These are phyloP conservation scores for Wickerhamomyces ciferrii DNA, from an alignment of 805 yeast species.

Conservation along the genomic window DNA sequence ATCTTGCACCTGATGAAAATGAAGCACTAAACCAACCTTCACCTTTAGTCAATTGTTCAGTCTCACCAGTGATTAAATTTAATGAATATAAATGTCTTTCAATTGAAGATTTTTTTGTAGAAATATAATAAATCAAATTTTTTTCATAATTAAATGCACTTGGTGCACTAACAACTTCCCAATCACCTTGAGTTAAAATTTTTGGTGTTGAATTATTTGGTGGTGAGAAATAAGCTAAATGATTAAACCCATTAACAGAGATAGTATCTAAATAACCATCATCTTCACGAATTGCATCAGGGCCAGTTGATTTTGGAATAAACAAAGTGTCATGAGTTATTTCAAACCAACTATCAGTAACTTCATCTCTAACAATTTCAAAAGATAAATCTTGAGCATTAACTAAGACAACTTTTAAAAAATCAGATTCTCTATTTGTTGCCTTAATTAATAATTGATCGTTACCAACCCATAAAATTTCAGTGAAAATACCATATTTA, in stretches of 20 bases:
- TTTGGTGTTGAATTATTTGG: constrained; percentile 48
- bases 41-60: constrained; percentile 27
- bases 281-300: constrained; percentile 29
- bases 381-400: constrained; percentile 35
- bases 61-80: constrained; percentile 40
- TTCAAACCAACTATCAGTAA: constrained; percentile 67
- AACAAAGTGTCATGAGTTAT: constrained; percentile 57
- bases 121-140: constrained; percentile 52
- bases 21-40: constrained; percentile 68
- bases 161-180: constrained; percentile 87
- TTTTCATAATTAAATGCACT: constrained; percentile 51
- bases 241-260: constrained; percentile 57
- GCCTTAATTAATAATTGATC: constrained; percentile 46
- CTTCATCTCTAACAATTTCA: constrained; percentile 41
- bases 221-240: constrained; percentile 81
- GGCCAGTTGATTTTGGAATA: constrained; percentile 57
- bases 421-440: constrained; percentile 63
- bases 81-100: constrained; percentile 83
- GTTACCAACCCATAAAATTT: constrained; percentile 66
- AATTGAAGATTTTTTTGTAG: constrained; percentile 72
- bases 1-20: constrained; percentile 78
- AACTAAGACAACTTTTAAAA: constrained; percentile 50
- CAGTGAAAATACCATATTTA: constrained; percentile 47
- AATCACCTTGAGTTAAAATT: constrained; percentile 67
- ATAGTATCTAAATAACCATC: constrained; percentile 84